Percentiles rank a stretch among this genome's conserved stretches.
These are phyloP conservation scores for Salvia splendens DNA, from an alignment of 257 asterid genomes.

Conservation along the genomic window DNA sequence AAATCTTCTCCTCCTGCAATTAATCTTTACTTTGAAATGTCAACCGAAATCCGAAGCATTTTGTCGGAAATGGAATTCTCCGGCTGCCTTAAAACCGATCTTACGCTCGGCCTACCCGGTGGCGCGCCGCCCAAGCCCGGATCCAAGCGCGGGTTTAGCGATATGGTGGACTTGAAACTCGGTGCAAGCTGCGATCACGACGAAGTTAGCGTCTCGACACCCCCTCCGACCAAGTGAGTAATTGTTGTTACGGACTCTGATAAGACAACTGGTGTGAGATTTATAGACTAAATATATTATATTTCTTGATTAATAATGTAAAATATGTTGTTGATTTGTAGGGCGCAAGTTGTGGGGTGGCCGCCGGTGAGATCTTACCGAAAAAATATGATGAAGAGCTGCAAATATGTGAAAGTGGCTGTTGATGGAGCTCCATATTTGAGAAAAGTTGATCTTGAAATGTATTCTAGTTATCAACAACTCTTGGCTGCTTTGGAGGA, in stretches of 20 bases:
- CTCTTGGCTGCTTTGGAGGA: conserved; percentile 58
- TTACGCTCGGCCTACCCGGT: conserved; percentile 69
- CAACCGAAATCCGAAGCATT: conserved; percentile 21
- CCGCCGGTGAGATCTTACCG: conserved; percentile 73
- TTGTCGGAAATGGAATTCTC: conserved; percentile 37
- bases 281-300: neutral
- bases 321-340: conserved; percentile 14
- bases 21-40: conserved; percentile 19
- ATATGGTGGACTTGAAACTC: conserved; percentile 44
- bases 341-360: conserved; percentile 82
- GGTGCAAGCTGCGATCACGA: conserved; percentile 33
- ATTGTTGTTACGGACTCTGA: too few species aligned
- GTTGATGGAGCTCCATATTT: conserved; percentile 84
- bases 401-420: conserved; percentile 80
- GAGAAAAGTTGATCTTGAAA: conserved; percentile 67
- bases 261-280: too few species aligned
- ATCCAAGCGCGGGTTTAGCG: conserved; percentile 50
- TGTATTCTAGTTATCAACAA: conserved; percentile 53
- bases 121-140: conserved; percentile 43
- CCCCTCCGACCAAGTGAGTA: conserved; percentile 56
- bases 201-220: conserved; percentile 33
- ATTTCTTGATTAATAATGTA: neutral
- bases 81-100: conserved; percentile 64
- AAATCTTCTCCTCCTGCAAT: neutral
- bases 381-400: conserved; percentile 43